phyloP scores from a whole-genome alignment of 768 basidiomycete species.

The Leucocoprinus birnbaumii region DNA sequence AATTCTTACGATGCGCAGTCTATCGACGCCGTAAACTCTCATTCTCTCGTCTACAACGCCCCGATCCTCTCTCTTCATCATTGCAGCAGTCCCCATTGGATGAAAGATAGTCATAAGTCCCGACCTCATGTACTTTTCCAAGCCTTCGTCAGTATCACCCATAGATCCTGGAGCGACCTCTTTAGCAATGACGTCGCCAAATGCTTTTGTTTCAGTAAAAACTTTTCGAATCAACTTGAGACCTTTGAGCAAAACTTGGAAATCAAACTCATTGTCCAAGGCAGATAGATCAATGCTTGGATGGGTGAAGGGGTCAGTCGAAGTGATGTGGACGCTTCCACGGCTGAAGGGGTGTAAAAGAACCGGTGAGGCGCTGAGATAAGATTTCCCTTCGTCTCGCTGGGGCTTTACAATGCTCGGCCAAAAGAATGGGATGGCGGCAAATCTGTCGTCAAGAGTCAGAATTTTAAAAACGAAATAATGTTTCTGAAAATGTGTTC shows the following conservation, averaged over 20 bases:
- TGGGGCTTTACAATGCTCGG: background rate
- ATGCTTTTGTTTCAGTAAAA: slow-evolving; percentile 3
- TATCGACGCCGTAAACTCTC: slow-evolving; percentile 26
- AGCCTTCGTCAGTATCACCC: slow-evolving; percentile 17
- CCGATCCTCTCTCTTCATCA: slow-evolving; percentile 24
- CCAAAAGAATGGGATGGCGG: background rate
- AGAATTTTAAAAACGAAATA: too few relatives aligned
- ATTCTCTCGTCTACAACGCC: slow-evolving; percentile 30
- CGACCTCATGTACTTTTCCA: slow-evolving; percentile 3
- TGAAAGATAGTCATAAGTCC: background rate
- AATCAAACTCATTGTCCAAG: slow-evolving; percentile 13
- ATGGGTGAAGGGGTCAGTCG: slow-evolving; percentile 10
- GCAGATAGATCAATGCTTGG: slow-evolving; percentile 15
- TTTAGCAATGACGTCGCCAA: background rate
- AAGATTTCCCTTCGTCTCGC: slow-evolving; percentile 1
- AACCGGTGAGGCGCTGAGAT: slow-evolving; percentile 7
- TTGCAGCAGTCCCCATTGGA: slow-evolving; percentile 21
- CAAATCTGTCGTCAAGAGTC: background rate
- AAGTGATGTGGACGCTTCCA: slow-evolving; percentile 29
- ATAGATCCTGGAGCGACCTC: slow-evolving; percentile 15
- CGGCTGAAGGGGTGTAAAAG: slow-evolving; percentile 33
- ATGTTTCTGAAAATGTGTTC: background rate
- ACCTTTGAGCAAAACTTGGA: slow-evolving; percentile 17
- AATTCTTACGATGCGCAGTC: slow-evolving; percentile 23
- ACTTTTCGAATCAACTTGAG: slow-evolving; percentile 12